Evolutionary conservation across 495 filamentous ascomycete genomes (phyloP), one percentile per base, ranked within the genome.

Genomic region (Hypoxylon perforatum): DNA sequence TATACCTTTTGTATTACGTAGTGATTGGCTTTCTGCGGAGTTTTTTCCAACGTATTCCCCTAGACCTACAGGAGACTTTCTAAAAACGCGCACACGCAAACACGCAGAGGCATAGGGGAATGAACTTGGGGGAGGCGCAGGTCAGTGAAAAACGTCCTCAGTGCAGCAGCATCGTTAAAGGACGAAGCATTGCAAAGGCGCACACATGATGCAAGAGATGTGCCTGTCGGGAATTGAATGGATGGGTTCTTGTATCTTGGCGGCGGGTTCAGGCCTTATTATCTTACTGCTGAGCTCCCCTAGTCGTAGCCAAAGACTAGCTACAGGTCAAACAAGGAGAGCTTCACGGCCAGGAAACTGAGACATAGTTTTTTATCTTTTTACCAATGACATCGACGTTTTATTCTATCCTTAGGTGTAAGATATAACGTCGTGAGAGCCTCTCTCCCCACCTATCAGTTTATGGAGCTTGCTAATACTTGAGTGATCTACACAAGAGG

Each of bases 1-100:
- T 48, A 54, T 47, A 58, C 60, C 55, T 61, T 56, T 69, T 64
- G 60, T 69, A 64, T 63, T 47, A 22, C 63, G 48, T 60, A 55
- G 55, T 58, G 45, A 54, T 59, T 63, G 59, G 60, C 21, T 60
- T 59, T 51, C 49, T 52, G 19, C 23, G 65, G 50, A 42, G 33
- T 19, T 55, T 51, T 60, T 57, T 18, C 44, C 55, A 4, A 12
- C 35, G 14, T 38, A 30, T 60, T 28, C 56, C 25, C 25, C 9
- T 51, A 63, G 55, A 51, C 44, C 9, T 68, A 22, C 21, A 35
- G 55, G 44, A 12, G 39, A 15, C 57, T 30, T 12, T 36, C 46
- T 8, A 44, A 48, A 47, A 28, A 28, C 25, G 7, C 25, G 25
- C 25, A 18, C 54, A 21, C 45, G 35, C 49, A 41, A 41, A 15